Evolutionary conservation across 1,284 basidiomycete species (phyloP), one percentile per base, ranked within the genome.

Genomic region (Ganoderma meredithae): DNA sequence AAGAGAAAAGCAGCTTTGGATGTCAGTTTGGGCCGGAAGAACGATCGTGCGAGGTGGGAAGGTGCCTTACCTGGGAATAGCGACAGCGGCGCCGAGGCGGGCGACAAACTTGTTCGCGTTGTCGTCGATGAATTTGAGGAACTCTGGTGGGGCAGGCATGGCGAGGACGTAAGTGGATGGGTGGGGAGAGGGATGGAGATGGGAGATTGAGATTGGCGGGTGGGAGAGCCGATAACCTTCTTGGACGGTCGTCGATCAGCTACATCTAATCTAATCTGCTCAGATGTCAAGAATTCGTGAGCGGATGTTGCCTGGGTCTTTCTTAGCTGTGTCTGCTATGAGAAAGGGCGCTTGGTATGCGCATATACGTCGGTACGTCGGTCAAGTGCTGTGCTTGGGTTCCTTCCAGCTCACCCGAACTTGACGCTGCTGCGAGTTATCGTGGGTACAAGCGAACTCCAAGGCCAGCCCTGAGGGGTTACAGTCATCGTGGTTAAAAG

Each of bases 1-100:
- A 43, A 25, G 1, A 44, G 31, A 31, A 10, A 13, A 33, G 25
- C 13, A 25, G 22, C 47, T 49, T 49, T 25, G 33, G 53, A 61
- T 27, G 12, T 40, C 25, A 40, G 36, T 49, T 61, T 59, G 56
- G 17, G 39, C 39, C 36, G 39, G 39, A 39, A 12, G 39, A 39
- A 22, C 22, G 5, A 60, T 41, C 1, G 19, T 52, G 44, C 7
- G 47, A n/a, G 25, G 27, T 40, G 17, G 13, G 36, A 31, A 33
- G 17, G 25, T 31, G 43, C 19, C 82, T 72, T 73, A 95, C 95
- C 93, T 95, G 63, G 95, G 94, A 72, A 98, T 97, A 49, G 90
- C 89, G 68, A 98, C 95, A n/a, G 96, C 95, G 58, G 93, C 86
- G 6, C 87, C 84, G 27, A 97, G 88, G 60, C 95, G 87, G 67